phyloP scores from a whole-genome alignment of 2,329 filamentous ascomycete species.

The Cytospora schulzeri region DNA sequence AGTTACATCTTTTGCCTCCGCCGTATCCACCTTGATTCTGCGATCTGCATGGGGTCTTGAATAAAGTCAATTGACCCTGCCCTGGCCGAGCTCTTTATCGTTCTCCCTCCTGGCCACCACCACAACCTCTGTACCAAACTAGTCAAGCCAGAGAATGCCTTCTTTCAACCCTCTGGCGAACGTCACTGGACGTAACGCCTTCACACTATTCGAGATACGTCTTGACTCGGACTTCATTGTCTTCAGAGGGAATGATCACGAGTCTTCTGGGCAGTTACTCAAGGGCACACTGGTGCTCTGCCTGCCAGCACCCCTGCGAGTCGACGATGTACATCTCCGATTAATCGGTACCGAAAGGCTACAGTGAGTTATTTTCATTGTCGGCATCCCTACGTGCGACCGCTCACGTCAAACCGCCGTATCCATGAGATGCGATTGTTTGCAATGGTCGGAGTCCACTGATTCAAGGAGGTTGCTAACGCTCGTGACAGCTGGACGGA shows the following conservation, averaged over 20 bases:
- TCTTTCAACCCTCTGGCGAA: constrained; percentile 59
- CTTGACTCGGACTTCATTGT: constrained; percentile 79
- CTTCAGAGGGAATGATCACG: constrained; percentile 73
- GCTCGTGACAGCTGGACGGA: constrained; percentile 50
- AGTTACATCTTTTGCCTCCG: constrained; percentile 22
- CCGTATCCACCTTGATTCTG: constrained; percentile 22
- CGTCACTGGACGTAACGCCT: constrained; percentile 53
- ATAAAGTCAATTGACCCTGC: constrained; percentile 25
- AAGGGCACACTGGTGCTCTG: constrained; percentile 76
- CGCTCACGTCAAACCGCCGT: neutral
- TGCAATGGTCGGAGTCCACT: neutral
- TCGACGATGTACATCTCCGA: constrained; percentile 73
- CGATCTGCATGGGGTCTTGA: constrained; percentile 26
- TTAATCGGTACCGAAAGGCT: constrained; percentile 70
- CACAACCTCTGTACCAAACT: constrained; percentile 12
- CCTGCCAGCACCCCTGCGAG: constrained; percentile 66
- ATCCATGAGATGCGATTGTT: neutral
- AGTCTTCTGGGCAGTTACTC: constrained; percentile 74
- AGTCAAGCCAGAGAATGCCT: constrained; percentile 47
- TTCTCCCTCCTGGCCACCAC: constrained; percentile 6
- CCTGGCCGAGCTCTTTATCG: constrained; percentile 16
- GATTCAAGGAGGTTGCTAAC: constrained; percentile 21
- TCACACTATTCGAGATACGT: constrained; percentile 60
- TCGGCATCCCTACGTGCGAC: neutral
- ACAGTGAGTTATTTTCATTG: constrained; percentile 54